Conservation (phyloP, 768 basidiomycete species). For the Tylopilus vinaceipallidus region DNA sequence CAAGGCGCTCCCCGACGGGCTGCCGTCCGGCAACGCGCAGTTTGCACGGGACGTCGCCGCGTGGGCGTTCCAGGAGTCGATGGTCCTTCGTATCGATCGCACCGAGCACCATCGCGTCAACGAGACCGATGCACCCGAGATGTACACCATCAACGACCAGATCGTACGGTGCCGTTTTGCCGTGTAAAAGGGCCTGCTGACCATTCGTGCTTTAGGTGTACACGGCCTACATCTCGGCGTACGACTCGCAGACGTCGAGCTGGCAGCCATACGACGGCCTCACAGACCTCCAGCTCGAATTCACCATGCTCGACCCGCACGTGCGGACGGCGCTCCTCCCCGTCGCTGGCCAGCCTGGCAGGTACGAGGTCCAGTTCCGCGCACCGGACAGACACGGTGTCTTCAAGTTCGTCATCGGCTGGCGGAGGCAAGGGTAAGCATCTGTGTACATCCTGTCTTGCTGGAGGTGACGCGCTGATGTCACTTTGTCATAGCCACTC, state of each 20-base stretch:
- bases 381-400: conserved; percentile 96
- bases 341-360: conserved; percentile 53
- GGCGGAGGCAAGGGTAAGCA: conserved; percentile 83
- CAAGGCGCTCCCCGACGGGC: conserved; percentile 59
- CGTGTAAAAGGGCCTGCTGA: background rate
- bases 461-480: background rate
- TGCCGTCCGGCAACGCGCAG: conserved; percentile 69
- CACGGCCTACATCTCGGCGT: conserved; percentile 69
- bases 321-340: conserved; percentile 75
- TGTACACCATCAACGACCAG: conserved; percentile 85
- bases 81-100: conserved; percentile 74
- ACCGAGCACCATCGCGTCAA: conserved; percentile 72
- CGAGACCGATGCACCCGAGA: conserved; percentile 56
- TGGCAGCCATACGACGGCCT: conserved; percentile 78
- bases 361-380: conserved; percentile 82
- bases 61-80: conserved; percentile 90
- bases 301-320: conserved; percentile 99
- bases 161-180: conserved; percentile 47
- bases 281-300: conserved; percentile 86
- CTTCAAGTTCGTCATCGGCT: conserved; percentile 93
- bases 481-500: conserved; percentile 50
- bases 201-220: conserved; percentile 52
- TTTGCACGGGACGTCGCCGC: conserved; percentile 73
- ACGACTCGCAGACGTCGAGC: conserved; percentile 46
- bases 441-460: background rate